phyloP scores from a whole-genome alignment of 768 basidiomycete genomes.

The Piloderma croceum region DNA sequence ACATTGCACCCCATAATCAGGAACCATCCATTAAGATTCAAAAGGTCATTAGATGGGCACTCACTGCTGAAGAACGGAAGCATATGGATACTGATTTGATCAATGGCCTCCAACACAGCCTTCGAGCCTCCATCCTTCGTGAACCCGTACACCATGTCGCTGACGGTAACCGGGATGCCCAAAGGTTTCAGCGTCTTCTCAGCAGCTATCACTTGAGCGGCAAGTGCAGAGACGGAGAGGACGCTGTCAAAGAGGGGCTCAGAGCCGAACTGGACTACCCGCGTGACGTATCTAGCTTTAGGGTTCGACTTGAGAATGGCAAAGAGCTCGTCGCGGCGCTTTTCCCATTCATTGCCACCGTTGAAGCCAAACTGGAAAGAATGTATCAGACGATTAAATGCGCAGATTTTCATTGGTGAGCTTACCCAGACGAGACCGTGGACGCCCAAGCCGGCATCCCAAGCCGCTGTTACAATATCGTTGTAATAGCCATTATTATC shows the following conservation, averaged over 20 bases:
- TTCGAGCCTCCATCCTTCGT: slow-evolving; percentile 46
- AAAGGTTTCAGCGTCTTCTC: slow-evolving; percentile 46
- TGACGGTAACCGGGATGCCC: slow-evolving; percentile 64
- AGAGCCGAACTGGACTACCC: slow-evolving; percentile 67
- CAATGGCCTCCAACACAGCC: slow-evolving; percentile 52
- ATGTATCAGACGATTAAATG: neutral
- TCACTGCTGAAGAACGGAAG: slow-evolving; percentile 59
- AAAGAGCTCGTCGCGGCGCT: slow-evolving; percentile 49
- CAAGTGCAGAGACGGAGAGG: slow-evolving; percentile 42
- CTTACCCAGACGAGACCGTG: slow-evolving; percentile 74
- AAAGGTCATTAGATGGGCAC: slow-evolving; percentile 52
- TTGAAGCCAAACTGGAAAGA: slow-evolving; percentile 31
- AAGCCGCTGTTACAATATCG: slow-evolving; percentile 62
- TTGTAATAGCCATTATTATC: slow-evolving; percentile 23
- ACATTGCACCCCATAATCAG: neutral
- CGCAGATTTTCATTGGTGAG: neutral
- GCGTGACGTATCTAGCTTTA: slow-evolving; percentile 59
- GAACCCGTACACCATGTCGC: slow-evolving; percentile 59
- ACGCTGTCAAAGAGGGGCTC: slow-evolving; percentile 62
- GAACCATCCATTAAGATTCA: neutral
- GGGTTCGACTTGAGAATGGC: slow-evolving; percentile 50
- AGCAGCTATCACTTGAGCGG: slow-evolving; percentile 43
- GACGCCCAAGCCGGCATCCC: slow-evolving; percentile 62
- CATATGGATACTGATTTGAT: slow-evolving; percentile 65
- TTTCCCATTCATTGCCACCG: slow-evolving; percentile 43